phyloP scores from a whole-genome alignment of 257 asterid genomes.

The Scutellaria galericulata region DNA sequence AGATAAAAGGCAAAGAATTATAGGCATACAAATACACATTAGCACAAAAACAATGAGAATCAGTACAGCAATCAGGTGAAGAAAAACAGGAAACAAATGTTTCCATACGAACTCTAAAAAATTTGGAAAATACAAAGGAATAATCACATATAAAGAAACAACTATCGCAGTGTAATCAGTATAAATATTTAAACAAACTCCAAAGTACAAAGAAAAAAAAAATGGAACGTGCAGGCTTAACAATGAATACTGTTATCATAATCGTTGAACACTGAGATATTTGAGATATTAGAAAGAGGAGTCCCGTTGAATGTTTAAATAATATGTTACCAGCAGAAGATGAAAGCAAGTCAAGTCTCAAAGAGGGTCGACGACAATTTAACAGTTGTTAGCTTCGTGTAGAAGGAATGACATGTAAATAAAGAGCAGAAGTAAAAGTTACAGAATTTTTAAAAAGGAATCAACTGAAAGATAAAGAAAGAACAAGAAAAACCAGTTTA shows the following conservation, averaged over 20 bases:
- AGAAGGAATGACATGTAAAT: constrained; percentile 22
- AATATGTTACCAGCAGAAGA: constrained; percentile 29
- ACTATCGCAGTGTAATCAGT: not conserved
- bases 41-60: constrained; percentile 7
- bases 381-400: constrained; percentile 7
- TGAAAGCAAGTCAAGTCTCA: constrained; percentile 26
- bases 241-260: constrained; percentile 15
- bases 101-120: not conserved
- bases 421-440: constrained; percentile 14
- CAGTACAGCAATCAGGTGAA: not conserved
- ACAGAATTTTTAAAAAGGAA: constrained; percentile 22
- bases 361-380: constrained; percentile 10
- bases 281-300: not conserved
- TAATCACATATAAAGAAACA: not conserved
- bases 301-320: not conserved
- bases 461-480: constrained; percentile 29
- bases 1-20: not conserved
- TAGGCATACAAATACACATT: not conserved
- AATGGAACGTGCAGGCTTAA: not conserved
- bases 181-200: not conserved
- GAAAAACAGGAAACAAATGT: not conserved
- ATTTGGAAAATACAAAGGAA: not conserved
- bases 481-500: constrained; percentile 13
- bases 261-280: not conserved
- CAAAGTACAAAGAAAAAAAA: constrained; percentile 10